Base-by-base conservation (phyloP, 2,329 filamentous ascomycete genomes). In the Samsoniella hepiali region DNA sequence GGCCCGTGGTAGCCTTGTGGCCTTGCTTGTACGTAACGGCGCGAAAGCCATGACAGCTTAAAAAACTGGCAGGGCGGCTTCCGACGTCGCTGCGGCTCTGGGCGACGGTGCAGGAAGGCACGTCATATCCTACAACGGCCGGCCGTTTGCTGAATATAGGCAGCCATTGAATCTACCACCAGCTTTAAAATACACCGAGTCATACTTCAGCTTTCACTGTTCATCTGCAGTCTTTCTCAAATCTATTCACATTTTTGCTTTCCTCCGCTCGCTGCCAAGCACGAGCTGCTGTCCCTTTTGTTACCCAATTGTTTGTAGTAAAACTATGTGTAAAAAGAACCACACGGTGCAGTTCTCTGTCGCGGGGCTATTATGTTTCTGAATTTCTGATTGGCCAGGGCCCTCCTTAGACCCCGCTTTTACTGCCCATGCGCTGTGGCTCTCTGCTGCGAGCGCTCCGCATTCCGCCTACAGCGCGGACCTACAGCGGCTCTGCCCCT, bases 241-340 rank as follows among this genome's bases (percentile, higher is more conserved):
- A 40, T 31, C 40, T 29, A 11, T 31, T 9, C 7, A 7, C 15
- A n/a, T 36, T n/a, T 38, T 50, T 53, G 3, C 4, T 15, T 27
- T 6, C 11, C 9, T 27, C 0, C 54, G 44, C 9, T 22, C 13
- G 45, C 34, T 31, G 34, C 10, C 29, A 22, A 49, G 6, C 17
- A 22, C 13, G 15, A 57, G 29, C 13, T 31, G n/a, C 11, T 42
- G 31, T 40, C 15, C 13, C 31, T 9, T 49, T 44, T 32, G 31
- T 57, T 62, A 62, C 60, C 29, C 51, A 57, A 57, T 62, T 29
- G 32, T 49, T 45, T 49, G 32, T 45, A 29, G 51, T 62, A 62
- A 62, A 62, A 62, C 60, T 62, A 62, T 62, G 60, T 62, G 60
- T 62, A 62, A 62, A 56, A 56, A n/a, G 60, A 62, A 62, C 60